Base-by-base conservation (phyloP, 2,329 filamentous ascomycete genomes). In the Celoporthe dispersa region DNA sequence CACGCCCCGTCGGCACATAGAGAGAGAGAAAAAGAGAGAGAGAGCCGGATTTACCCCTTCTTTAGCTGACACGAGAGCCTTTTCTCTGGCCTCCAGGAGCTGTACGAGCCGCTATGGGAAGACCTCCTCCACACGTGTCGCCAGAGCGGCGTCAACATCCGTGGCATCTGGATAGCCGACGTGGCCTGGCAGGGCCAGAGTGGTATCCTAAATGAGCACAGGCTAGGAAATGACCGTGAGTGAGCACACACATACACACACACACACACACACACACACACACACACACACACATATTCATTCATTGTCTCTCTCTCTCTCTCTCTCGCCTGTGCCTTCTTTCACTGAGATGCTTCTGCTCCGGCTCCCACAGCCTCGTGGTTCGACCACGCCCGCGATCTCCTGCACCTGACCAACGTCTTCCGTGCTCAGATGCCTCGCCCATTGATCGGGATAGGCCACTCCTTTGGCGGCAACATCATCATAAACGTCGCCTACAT, bases 41-140 rank as follows among this genome's bases (percentile, higher is more conserved):
- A 2, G 22, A 8, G 22, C 22, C 22, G 11, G n/a, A 19, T n/a
- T 48, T 14, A 11, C 53, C 28, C 22, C 22, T 22, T 48, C 53
- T 41, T n/a, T n/a, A 22, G 44, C 68, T 68, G 44, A 68, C 41
- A 55, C 33, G 22, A 51, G 9, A 70, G 74, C 48, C 75, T 11
- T 48, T 41, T n/a, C 22, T n/a, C 44, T 22, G 25, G 31, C 53
- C 44, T 5, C 51, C 65, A 94, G 92, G 95, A 98, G 84, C 81
- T 98, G 2, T 98, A 98, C 77, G 94, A 98, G 76, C 92, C 95
- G 0, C 83, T 98, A 0, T 98, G 94, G 92, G 93, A 95, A 70
- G 93, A 97, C 66, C 83, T 98, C 1, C 84, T 92, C 74, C 80
- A 84, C 25, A 82, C 84, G 25, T 83, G 90, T 7, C 85, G 86